These are phyloP conservation scores for Pichia sp. DNA, from an alignment of 1,139 yeast genomes.

Conservation along the genomic window DNA sequence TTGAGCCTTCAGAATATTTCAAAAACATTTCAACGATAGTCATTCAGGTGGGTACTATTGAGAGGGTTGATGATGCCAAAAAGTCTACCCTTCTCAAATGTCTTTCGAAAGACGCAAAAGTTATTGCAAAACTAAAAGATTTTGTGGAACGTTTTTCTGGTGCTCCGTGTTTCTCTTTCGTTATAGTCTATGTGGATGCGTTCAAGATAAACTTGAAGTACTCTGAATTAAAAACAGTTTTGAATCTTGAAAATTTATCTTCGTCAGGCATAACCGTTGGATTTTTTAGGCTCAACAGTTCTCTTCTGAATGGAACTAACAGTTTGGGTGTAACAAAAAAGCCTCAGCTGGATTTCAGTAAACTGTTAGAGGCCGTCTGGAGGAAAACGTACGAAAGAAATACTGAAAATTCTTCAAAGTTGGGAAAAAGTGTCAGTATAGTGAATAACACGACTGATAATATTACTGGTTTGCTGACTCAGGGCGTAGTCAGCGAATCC, in stretches of 20 bases:
- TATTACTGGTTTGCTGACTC: background rate
- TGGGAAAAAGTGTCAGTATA: background rate
- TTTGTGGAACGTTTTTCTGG: slow-evolving; percentile 37
- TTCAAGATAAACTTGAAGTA: slow-evolving; percentile 5
- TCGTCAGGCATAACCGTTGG: slow-evolving; percentile 10
- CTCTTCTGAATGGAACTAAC: background rate
- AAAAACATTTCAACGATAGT: slow-evolving; percentile 38
- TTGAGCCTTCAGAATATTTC: slow-evolving; percentile 38
- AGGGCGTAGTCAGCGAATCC: background rate
- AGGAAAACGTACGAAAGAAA: slow-evolving; percentile 1
- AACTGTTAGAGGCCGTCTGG: slow-evolving; percentile 10
- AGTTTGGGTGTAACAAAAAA: slow-evolving; percentile 1
- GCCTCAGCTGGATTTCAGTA: slow-evolving; percentile 3
- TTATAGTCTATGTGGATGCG: slow-evolving; percentile 18
- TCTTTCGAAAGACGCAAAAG: slow-evolving; percentile 36
- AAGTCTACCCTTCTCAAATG: slow-evolving; percentile 24
- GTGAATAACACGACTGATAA: background rate
- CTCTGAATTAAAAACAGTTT: slow-evolving; percentile 5
- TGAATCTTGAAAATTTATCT: slow-evolving; percentile 5
- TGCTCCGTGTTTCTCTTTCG: slow-evolving; percentile 25
- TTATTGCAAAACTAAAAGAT: slow-evolving; percentile 38
- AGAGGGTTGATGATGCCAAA: slow-evolving; percentile 24
- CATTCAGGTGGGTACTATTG: slow-evolving; percentile 44
- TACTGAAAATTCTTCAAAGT: background rate
- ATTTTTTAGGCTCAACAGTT: slow-evolving; percentile 6